A percentile compares a stretch with the other conserved stretches of the same genome.
Conservation (phyloP, 108 stramenopile genomes). For the Mediolabrus comicus region DNA sequence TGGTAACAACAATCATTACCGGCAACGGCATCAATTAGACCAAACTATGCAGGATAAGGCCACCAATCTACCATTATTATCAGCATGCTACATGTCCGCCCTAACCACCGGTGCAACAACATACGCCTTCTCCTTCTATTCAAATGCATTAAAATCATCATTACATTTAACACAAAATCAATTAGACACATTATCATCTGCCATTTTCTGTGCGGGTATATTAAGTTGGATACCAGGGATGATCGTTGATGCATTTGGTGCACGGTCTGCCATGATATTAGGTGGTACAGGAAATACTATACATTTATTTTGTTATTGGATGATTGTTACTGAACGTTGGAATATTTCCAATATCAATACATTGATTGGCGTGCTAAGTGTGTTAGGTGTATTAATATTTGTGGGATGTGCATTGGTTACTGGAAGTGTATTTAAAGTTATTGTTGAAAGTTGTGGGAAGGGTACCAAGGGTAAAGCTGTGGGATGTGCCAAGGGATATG, state of each 20-base stretch:
- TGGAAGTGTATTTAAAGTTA: constrained; percentile 80
- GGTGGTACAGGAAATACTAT: constrained; percentile 61
- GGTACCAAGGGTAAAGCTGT: constrained; percentile 81
- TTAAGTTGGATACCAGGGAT: constrained; percentile 77
- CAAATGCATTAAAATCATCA: constrained; percentile 62
- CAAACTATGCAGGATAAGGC: no score
- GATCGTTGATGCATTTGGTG: constrained; percentile 66
- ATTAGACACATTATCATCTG: constrained; percentile 70
- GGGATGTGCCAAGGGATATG: constrained; percentile 86
- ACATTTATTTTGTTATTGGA: constrained; percentile 62
- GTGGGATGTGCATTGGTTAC: constrained; percentile 75
- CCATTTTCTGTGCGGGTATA: constrained; percentile 75
- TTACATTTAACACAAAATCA: constrained; percentile 69
- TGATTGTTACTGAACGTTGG: constrained; percentile 45
- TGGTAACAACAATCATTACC: no score
- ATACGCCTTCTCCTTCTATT: constrained; percentile 87
- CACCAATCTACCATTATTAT: constrained; percentile 67
- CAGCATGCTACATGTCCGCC: constrained; percentile 64
- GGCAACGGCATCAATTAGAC: no score
- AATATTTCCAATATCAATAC: not conserved
- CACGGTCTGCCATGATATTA: constrained; percentile 42
- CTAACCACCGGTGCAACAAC: constrained; percentile 81
- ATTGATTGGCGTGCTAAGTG: constrained; percentile 53
- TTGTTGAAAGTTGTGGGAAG: constrained; percentile 61
- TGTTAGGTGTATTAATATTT: constrained; percentile 58